Conservation (phyloP, 2,329 filamentous ascomycete species). For the Aspergillus uvarum region DNA sequence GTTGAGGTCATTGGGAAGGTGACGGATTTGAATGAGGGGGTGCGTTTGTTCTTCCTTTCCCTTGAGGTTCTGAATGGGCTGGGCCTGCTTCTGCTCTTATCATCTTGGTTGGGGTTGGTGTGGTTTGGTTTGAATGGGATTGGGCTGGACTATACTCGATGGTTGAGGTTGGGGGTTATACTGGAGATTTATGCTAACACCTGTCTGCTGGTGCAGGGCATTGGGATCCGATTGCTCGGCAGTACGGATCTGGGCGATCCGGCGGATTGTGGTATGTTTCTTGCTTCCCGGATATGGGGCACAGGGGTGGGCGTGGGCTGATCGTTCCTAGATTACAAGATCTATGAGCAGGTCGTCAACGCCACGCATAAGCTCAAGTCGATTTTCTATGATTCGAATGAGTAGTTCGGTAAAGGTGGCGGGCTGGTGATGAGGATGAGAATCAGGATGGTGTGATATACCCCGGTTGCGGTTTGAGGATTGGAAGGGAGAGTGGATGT, state of each 20-base stretch:
- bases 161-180: too few relatives aligned
- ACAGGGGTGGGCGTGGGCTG: background rate
- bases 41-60: constrained; percentile 20
- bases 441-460: too few relatives aligned
- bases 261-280: constrained; percentile 38
- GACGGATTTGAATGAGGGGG: constrained; percentile 40
- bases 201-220: constrained; percentile 25
- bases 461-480: too few relatives aligned
- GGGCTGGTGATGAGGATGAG: too few relatives aligned
- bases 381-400: constrained; percentile 67
- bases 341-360: constrained; percentile 78
- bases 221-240: constrained; percentile 43
- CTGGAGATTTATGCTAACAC: constrained; percentile 8
- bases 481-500: background rate
- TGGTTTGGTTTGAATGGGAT: too few relatives aligned
- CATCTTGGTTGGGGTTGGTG: too few relatives aligned
- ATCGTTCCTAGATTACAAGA: constrained; percentile 63
- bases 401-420: background rate
- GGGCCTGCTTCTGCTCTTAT: too few relatives aligned
- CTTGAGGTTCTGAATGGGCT: background rate
- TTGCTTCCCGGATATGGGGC: background rate
- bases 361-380: constrained; percentile 76
- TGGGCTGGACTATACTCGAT: background rate
- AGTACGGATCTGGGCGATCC: constrained; percentile 46
- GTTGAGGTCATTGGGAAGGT: constrained; percentile 51